These are phyloP conservation scores for Prunus padus DNA, from an alignment of 306 rosid species.

Conservation along the genomic window DNA sequence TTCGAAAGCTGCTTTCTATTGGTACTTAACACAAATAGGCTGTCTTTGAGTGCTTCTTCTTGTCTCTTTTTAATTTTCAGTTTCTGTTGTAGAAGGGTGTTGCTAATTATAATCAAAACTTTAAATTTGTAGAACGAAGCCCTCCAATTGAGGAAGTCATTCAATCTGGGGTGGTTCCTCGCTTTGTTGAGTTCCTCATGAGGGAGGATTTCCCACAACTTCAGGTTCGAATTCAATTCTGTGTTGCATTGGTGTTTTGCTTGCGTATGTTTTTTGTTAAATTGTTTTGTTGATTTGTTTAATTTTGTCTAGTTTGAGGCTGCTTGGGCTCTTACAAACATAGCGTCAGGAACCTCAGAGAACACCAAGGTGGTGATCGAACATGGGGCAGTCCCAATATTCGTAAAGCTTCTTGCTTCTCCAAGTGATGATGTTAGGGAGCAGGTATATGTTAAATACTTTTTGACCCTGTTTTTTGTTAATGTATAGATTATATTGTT, in stretches of 20 bases:
- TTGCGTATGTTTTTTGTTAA: neutral
- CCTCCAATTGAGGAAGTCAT: slow-evolving; percentile 96
- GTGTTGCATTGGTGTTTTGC: neutral
- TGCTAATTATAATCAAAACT: neutral
- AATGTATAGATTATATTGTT: neutral
- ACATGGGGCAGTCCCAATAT: slow-evolving; percentile 88
- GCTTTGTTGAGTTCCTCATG: slow-evolving; percentile 75
- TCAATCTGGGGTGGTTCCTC: slow-evolving; percentile 88
- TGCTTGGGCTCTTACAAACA: slow-evolving; percentile 96
- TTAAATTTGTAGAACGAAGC: slow-evolving; percentile 57
- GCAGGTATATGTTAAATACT: slow-evolving; percentile 51
- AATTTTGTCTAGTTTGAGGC: slow-evolving; percentile 71
- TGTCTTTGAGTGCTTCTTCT: neutral
- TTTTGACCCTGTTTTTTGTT: neutral
- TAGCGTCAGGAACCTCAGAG: slow-evolving; percentile 91
- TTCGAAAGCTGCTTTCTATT: slow-evolving; percentile 81
- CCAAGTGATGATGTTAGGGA: slow-evolving; percentile 95
- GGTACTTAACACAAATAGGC: slow-evolving; percentile 33
- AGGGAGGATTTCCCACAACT: slow-evolving; percentile 90
- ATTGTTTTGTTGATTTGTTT: slow-evolving; percentile 13
- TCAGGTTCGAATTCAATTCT: slow-evolving; percentile 47
- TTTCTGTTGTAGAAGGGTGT: neutral
- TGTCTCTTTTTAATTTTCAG: slow-evolving; percentile 2
- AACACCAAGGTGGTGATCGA: slow-evolving; percentile 90
- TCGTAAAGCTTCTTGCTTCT: slow-evolving; percentile 82